Percentiles rank a stretch among this genome's conserved stretches.
Conservation (phyloP, 2,329 filamentous ascomycete genomes). For the Alternaria solani region DNA sequence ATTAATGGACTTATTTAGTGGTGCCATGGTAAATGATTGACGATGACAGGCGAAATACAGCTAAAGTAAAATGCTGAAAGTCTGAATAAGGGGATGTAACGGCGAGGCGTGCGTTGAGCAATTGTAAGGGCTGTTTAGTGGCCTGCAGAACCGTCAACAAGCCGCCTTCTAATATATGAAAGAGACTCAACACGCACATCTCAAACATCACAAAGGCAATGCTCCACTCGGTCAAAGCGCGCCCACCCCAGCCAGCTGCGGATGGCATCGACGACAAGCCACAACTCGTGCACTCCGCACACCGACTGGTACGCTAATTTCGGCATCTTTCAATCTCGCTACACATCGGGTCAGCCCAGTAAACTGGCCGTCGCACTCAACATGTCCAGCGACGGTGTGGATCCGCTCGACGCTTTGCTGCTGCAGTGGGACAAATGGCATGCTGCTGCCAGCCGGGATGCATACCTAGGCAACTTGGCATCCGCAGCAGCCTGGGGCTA, state of each 20-base stretch:
- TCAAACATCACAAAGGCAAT: slow-evolving; percentile 21
- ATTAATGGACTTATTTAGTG: slow-evolving; percentile 41
- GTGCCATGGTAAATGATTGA: slow-evolving; percentile 27
- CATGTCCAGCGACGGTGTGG: slow-evolving; percentile 22
- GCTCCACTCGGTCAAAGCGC: slow-evolving; percentile 17
- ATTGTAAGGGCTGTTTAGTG: slow-evolving; percentile 17
- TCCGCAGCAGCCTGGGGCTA: slow-evolving; percentile 15
- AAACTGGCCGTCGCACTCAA: slow-evolving; percentile 15
- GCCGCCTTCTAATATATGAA: slow-evolving; percentile 31
- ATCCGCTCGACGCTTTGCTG: slow-evolving; percentile 17
- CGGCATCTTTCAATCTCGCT: slow-evolving; percentile 30
- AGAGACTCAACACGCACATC: slow-evolving; percentile 18
- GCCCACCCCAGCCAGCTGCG: slow-evolving; percentile 25
- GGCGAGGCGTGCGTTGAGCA: slow-evolving; percentile 6
- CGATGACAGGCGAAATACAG: slow-evolving; percentile 8
- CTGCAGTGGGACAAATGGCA: slow-evolving; percentile 10
- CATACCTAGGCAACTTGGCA: slow-evolving; percentile 18
- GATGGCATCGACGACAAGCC: slow-evolving; percentile 26
- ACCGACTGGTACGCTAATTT: slow-evolving; percentile 26
- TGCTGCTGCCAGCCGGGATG: slow-evolving; percentile 5
- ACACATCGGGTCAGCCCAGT: slow-evolving; percentile 11
- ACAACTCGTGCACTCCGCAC: slow-evolving; percentile 23
- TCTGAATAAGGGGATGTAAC: slow-evolving; percentile 17
- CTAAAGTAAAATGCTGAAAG: slow-evolving; percentile 13
- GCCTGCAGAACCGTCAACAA: slow-evolving; percentile 4